Evolutionary conservation across 2,329 filamentous ascomycete species (phyloP).

Genomic region (Raffaelea deltoideospora): DNA sequence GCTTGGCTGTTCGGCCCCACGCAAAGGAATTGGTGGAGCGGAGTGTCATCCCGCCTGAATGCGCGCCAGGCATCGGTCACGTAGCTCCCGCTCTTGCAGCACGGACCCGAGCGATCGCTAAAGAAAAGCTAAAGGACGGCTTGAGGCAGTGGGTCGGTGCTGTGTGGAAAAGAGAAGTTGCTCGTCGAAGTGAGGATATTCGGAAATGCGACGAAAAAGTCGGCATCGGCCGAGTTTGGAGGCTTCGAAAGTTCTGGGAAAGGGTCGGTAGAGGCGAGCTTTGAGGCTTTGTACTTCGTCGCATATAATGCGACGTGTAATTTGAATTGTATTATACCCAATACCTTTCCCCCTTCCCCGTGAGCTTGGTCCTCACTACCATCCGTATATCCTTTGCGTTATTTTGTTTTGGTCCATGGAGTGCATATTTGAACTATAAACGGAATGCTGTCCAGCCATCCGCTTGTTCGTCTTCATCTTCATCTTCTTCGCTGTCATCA

Average conservation of each 20-base stretch:
- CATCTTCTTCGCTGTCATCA: conserved; percentile 26
- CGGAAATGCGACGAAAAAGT: conserved; percentile 31
- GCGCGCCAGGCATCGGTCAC: conserved; percentile 27
- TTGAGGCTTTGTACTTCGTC: conserved; percentile 3
- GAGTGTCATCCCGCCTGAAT: conserved; percentile 50
- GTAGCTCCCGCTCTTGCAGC: conserved; percentile 49
- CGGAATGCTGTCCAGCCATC: conserved; percentile 48
- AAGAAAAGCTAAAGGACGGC: conserved; percentile 51
- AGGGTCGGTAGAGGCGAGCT: conserved; percentile 30
- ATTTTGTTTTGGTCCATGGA: no score
- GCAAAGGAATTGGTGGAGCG: conserved; percentile 45
- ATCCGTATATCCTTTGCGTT: no score
- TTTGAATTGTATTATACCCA: conserved; percentile 1
- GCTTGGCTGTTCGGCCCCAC: conserved; percentile 43
- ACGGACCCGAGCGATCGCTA: conserved; percentile 45
- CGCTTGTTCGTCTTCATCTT: conserved; percentile 28
- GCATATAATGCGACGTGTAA: not conserved
- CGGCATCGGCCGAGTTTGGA: conserved; percentile 43
- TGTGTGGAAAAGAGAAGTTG: conserved; percentile 39
- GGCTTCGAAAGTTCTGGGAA: conserved; percentile 53
- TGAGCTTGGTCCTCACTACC: no score
- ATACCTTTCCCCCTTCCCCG: not conserved
- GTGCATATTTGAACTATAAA: conserved; percentile 17
- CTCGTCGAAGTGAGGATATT: conserved; percentile 30
- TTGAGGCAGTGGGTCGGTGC: conserved; percentile 48